These are phyloP conservation scores for Pseudogymnoascus sp. DNA, from an alignment of 2,329 filamentous ascomycete genomes.

Conservation along the genomic window DNA sequence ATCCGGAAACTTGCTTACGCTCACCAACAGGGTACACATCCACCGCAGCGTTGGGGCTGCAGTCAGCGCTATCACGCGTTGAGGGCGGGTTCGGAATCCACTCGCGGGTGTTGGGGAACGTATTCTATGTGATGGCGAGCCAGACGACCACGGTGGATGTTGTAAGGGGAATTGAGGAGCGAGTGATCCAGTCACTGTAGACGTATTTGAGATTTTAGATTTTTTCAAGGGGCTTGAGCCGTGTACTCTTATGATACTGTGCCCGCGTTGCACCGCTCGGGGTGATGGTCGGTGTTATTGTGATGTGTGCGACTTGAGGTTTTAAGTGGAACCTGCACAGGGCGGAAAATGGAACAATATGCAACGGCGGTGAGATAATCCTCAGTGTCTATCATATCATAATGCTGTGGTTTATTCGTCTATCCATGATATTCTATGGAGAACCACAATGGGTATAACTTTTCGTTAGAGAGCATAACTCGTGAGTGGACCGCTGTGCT, in stretches of 20 bases:
- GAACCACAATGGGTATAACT: not conserved
- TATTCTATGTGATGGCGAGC: conserved; percentile 51
- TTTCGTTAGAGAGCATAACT: not conserved
- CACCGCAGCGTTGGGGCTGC: conserved; percentile 35
- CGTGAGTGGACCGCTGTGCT: not conserved
- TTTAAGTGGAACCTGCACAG: not conserved
- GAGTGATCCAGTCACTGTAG: not conserved
- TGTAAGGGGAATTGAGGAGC: not conserved
- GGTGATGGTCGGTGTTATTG: not conserved
- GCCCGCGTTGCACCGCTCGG: not conserved
- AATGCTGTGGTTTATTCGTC: not conserved
- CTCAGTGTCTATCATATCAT: not conserved
- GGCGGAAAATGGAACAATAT: not conserved
- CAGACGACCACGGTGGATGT: conserved; percentile 31
- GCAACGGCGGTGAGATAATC: not conserved
- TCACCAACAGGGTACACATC: conserved; percentile 22
- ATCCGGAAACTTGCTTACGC: not conserved
- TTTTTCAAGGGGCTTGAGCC: not conserved
- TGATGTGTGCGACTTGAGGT: not conserved
- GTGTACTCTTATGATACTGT: not conserved
- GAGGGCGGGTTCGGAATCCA: conserved; percentile 38
- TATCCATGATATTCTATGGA: not conserved
- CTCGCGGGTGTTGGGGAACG: conserved; percentile 48
- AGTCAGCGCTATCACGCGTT: conserved; percentile 29
- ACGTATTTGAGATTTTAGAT: not conserved